These are phyloP conservation scores for Erysimum cheiri DNA, from an alignment of 441 rosid species.

Conservation along the genomic window DNA sequence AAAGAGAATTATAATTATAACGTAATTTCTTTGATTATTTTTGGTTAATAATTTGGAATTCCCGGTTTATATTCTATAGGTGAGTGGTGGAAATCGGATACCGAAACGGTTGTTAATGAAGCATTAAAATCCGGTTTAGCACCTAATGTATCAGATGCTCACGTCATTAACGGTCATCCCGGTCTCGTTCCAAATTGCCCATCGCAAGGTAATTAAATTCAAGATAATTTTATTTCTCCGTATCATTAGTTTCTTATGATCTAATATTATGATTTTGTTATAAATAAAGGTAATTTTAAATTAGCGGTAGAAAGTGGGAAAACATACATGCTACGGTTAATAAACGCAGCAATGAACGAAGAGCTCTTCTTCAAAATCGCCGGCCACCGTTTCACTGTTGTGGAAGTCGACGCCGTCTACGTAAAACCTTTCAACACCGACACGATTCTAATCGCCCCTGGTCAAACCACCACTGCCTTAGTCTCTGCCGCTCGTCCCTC, in stretches of 20 bases:
- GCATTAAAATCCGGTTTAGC: conserved; percentile 47
- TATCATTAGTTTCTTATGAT: not conserved
- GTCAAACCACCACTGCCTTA: conserved; percentile 68
- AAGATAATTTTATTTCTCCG: not conserved
- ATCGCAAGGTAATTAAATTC: conserved; percentile 38
- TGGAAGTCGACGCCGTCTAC: conserved; percentile 65
- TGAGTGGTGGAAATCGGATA: conserved; percentile 50
- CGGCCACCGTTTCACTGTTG: conserved; percentile 61
- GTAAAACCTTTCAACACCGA: conserved; percentile 52
- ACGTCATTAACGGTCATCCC: conserved; percentile 45
- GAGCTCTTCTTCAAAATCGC: conserved; percentile 67
- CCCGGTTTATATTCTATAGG: conserved; percentile 6
- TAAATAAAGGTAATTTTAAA: conserved; percentile 39
- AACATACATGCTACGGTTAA: conserved; percentile 59
- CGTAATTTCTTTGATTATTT: not conserved
- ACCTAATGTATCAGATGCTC: conserved; percentile 48
- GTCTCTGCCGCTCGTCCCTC: conserved; percentile 56
- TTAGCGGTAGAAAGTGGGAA: conserved; percentile 47
- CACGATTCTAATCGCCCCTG: conserved; percentile 60
- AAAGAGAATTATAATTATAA: not conserved
- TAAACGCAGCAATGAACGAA: conserved; percentile 61
- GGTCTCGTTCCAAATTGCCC: conserved; percentile 41
- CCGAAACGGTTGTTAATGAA: conserved; percentile 37
- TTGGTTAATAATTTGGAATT: not conserved
- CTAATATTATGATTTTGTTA: not conserved